Evolutionary conservation across 129 eudicot genomes (phyloP), one percentile per base, ranked within the genome.

Genomic region (Calendula officinalis): DNA sequence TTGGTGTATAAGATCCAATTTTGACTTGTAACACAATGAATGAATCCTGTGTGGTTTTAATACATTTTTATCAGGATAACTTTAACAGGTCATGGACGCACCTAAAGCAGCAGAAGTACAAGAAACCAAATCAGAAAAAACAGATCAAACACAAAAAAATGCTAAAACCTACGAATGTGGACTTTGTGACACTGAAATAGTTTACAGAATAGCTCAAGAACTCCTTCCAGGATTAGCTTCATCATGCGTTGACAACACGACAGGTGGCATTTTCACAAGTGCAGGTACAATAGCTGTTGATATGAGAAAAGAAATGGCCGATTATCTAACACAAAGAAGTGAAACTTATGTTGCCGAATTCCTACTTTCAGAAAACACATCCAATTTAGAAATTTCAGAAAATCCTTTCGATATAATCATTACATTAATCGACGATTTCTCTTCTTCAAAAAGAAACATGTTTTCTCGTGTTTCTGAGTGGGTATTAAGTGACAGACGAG

Each of bases 171-270:
- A 68, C 59, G 83, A 77, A 4, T 92, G 98, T 60, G 84, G 88
- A 66, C 91, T 88, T 5, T 85, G 60, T 38, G 98, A 92, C 80
- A 71, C 76, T 5, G 96, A 88, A 70, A 55, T 83, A 34, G 86
- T 80, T 68, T 78, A 81, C 78, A 88, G 81, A 80, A 81, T 92
- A 60, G 96, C 96, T 14, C 79, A 81, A 70, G 86, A 71, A 35
- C 75, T 92, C 63, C 91, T 92, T 45, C 86, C 94, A 3, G 98
- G 98, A 64, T 81, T 92, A 69, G 90, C 98, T 44, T 81, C 96
- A 43, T 87, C 96, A 52, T 88, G 96, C 51, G 78, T 92, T 30
- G 98, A 92, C 83, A 85, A 79, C 89, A 92, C 98, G 3, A 81
- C 85, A 0, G 98, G 98, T 6, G 98, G 81, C 65, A 33, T 92